Evolutionary conservation across 805 yeast species (phyloP).

Genomic region (Lipomyces chichibuensis): DNA sequence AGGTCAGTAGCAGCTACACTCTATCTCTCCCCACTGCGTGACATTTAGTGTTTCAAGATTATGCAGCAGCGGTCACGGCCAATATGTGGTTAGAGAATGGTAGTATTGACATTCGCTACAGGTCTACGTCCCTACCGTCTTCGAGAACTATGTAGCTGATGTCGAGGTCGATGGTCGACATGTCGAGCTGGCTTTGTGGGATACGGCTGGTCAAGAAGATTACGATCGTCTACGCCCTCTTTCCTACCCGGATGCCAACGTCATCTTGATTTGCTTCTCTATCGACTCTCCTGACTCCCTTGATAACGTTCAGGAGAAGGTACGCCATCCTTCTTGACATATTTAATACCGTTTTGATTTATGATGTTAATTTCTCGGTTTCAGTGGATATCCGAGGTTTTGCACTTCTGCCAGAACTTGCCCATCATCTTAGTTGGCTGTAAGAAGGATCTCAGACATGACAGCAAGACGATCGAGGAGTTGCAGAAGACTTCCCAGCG

Average conservation of each 20-base stretch:
- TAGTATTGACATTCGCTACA: slow-evolving; percentile 4
- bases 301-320: slow-evolving; percentile 88
- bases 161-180: slow-evolving; percentile 89
- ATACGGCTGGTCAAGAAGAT: slow-evolving; percentile 99
- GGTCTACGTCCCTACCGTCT: slow-evolving; percentile 93
- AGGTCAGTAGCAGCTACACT: slow-evolving; percentile 41
- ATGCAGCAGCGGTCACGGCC: not conserved
- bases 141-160: slow-evolving; percentile 96
- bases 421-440: slow-evolving; percentile 93
- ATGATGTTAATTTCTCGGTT: not conserved
- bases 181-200: slow-evolving; percentile 94
- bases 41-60: not conserved
- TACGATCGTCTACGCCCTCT: slow-evolving; percentile 91
- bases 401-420: slow-evolving; percentile 91
- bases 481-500: slow-evolving; percentile 73
- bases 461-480: slow-evolving; percentile 72
- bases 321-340: slow-evolving; percentile 1
- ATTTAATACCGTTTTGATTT: not conserved
- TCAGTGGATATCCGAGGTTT: slow-evolving; percentile 87
- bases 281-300: slow-evolving; percentile 89
- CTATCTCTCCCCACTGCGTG: not conserved
- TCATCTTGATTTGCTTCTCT: slow-evolving; percentile 87
- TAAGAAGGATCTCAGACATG: slow-evolving; percentile 85
- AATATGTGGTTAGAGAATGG: not conserved
- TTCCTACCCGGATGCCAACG: slow-evolving; percentile 90